These are phyloP conservation scores for Apophysomyces ossiformis DNA, from an alignment of 371 early-diverging fungal species.

Conservation along the genomic window DNA sequence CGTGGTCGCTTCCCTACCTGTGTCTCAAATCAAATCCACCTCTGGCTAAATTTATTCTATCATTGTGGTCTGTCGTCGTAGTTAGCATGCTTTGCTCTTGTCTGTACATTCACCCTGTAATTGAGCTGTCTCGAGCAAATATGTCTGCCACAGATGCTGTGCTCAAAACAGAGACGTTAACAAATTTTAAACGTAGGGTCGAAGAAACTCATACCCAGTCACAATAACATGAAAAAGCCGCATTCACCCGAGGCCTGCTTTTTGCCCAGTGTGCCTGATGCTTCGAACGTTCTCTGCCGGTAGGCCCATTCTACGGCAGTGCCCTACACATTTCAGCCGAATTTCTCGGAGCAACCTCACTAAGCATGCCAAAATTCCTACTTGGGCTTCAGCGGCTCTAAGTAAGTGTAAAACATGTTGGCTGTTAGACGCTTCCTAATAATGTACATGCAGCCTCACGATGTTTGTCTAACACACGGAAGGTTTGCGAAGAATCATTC, in stretches of 20 bases:
- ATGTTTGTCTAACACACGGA: neutral
- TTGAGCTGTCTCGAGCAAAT: too few species aligned
- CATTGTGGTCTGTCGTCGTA: too few species aligned
- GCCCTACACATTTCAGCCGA: slow-evolving; percentile 5
- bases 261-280: slow-evolving; percentile 1
- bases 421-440: neutral
- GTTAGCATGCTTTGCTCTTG: too few species aligned
- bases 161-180: too few species aligned
- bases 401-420: neutral
- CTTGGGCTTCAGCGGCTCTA: neutral
- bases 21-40: too few species aligned
- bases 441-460: neutral
- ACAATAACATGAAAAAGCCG: slow-evolving; percentile 10
- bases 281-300: slow-evolving; percentile 9
- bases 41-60: too few species aligned
- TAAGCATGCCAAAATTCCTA: neutral
- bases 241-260: neutral
- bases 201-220: neutral
- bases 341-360: neutral
- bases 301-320: slow-evolving; percentile 11
- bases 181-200: too few species aligned
- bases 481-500: neutral
- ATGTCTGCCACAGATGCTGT: too few species aligned
- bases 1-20: too few species aligned
- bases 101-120: too few species aligned